Base-by-base conservation (phyloP, 352 stramenopile species). In the Phytophthora sojae region DNA sequence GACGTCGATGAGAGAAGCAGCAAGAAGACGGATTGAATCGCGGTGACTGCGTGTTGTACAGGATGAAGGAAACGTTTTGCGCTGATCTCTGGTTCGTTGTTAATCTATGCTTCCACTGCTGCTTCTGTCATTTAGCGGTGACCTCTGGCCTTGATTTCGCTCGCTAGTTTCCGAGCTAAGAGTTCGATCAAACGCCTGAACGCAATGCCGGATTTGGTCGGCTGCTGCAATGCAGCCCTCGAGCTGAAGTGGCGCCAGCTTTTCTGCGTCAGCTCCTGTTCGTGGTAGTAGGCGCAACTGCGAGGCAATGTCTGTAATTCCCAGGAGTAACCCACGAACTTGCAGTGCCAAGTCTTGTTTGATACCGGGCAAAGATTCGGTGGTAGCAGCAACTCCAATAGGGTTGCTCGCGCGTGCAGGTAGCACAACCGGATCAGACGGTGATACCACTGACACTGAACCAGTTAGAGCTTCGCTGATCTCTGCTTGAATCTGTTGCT, bases 11-110 rank as follows among this genome's bases (percentile, higher is more conserved):
- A 57, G 11, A 57, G 2, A 14, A 66, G n/a, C 32, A 68, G 49
- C 62, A 75, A 79, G 14, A 79, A 76, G 44, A 67, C 45, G 25
- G 45, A 77, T 49, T 77, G 64, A 76, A 4, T 12, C 14, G 30
- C 47, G 14, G 32, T 44, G 19, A 21, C 23, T 26, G 21, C 8
- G 21, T 63, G 25, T 30, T 75, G 37, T 62, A 57, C 37, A 50
- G 50, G 17, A 19, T 17, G 9, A 61, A 66, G 50, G n/a, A n/a
- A 21, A 17, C 39, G 26, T 61, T 29, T 55, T 61, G 35, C 45
- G 44, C 29, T 56, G 17, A 47, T 7, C 14, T 19, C 26, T n/a
- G 19, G 2, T n/a, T 52, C 57, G 37, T 21, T 23, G 30, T 11
- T 55, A 5, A 11, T 19, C 49, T 37, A 39, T 14, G 12, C 32